Evolutionary conservation across 306 rosid genomes (phyloP).

Genomic region (Quercus cerris): DNA sequence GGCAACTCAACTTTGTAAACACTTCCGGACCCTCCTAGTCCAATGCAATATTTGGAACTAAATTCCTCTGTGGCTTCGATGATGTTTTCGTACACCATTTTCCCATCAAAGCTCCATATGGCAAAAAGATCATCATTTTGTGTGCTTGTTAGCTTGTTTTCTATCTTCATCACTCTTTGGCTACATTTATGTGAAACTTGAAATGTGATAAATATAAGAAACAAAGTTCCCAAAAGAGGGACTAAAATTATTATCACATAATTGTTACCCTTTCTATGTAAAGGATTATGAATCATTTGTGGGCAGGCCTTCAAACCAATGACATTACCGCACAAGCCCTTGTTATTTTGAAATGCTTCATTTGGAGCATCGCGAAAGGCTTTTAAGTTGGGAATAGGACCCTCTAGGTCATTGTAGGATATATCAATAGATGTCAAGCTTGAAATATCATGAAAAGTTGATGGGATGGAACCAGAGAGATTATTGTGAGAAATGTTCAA

Average conservation of each 20-base stretch:
- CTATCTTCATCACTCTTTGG: not conserved
- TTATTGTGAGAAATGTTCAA: constrained; percentile 45
- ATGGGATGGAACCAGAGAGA: no score
- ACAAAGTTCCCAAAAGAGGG: not conserved
- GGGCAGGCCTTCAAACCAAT: not conserved
- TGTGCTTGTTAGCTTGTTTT: not conserved
- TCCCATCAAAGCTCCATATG: no score
- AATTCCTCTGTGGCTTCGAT: not conserved
- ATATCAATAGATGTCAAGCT: no score
- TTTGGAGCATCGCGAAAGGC: not conserved
- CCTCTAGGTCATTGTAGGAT: no score
- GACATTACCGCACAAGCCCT: not conserved
- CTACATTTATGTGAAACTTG: not conserved
- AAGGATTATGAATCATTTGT: not conserved
- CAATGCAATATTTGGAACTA: not conserved
- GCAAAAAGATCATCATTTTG: not conserved
- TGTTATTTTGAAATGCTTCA: not conserved
- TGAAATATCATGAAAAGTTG: no score
- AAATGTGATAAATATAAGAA: not conserved
- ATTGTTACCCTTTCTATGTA: not conserved
- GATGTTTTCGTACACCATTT: no score
- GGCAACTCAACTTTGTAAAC: constrained; percentile 19
- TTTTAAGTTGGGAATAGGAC: not conserved
- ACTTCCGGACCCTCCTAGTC: not conserved
- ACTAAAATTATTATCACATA: not conserved